Evolutionary conservation across 2,329 filamentous ascomycete species (phyloP), one percentile per base, ranked within the genome.

Genomic region (Intubia oerlemansii): DNA sequence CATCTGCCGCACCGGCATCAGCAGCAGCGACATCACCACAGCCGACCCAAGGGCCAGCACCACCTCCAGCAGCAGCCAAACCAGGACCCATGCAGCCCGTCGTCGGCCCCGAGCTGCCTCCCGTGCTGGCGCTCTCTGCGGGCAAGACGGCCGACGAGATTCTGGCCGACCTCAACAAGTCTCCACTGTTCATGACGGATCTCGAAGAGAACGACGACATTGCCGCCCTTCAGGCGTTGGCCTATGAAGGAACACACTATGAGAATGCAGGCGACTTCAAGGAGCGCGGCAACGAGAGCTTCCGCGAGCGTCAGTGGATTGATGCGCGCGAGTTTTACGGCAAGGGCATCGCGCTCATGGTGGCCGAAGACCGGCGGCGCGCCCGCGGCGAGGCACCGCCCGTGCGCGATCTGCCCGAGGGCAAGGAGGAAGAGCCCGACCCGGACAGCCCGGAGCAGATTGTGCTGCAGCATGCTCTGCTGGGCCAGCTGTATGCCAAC

Each of bases 171-270:
- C 50, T 70, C 24, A 66, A 66, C 46, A 57, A 58, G 45, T 64
- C 58, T 18, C 88, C 88, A 6, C 63, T 98, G 21, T 98, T 98
- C 59, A 98, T 98, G 88, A 95, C 82, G 17, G 73, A 79, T 39
- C 61, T 93, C 19, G 79, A 79, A 41, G 77, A 90, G 38, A 92
- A 92, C 44, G 59, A 75, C 36, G 71, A 78, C 39, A 59, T 92
- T 1, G 82, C 90, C 41, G 90, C 88, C 1, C 61, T 98, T 34
- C 76, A 79, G 45, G 85, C 88, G 1, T 57, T 98, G 22, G 80
- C 81, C 17, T 92, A 93, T 46, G 88, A 98, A 54, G 90, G 88
- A 13, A 84, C 82, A 7, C 70, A 79, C 27, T 62, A 72, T 8
- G 85, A 95, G 48, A 74, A 91, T 36, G 77, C 72, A 13, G 54